Evolutionary conservation across 352 stramenopile species (phyloP), one percentile per base, ranked within the genome.

Genomic region (Phytophthora capsici): DNA sequence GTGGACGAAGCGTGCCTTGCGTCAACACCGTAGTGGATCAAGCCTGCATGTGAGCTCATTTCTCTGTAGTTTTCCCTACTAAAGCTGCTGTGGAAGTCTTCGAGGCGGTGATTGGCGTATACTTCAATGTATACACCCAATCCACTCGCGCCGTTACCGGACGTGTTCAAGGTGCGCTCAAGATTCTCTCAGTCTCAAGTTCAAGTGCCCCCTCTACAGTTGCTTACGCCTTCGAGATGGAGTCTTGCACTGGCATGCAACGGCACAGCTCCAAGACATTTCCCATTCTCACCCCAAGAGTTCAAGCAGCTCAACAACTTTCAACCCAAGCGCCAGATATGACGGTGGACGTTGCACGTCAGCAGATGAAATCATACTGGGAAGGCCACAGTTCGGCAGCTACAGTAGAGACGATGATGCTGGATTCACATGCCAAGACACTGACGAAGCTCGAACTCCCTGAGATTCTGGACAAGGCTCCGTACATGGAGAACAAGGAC

Each of bases 331-430:
- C 36, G 37, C 17, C 17, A 30, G 48, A 44, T 7, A 87, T 71
- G 32, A 86, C 83, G 57, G 82, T 77, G 26, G 67, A 80, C 45
- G 67, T 83, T 44, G 71, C 73, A 52, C 80, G 85, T 41, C 53
- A 79, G 32, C 70, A 76, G 49, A 93, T 93, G 85, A 93, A 89
- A 68, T 70, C 75, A 28, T 93, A 92, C 76, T 93, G 85, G 85
- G 71, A 78, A 6, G 80, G 87, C 53, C 85, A 91, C 57, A 74
- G 66, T 12, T 62, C 64, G n/a, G 61, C 77, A 25, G 85, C 82
- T 30, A 90, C 77, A 9, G 74, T 93, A 26, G 84, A 93, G 60
- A 90, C 82, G 51, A 93, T 93, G 84, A 93, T 93, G 84, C 77
- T 93, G 36, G 84, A 93, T 73, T 73, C 84, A 37, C 86, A 91